Percentiles rank a stretch among this genome's conserved stretches.
phyloP scores from a whole-genome alignment of 2,329 filamentous ascomycete species.

The Dactylonectria macrodidyma region DNA sequence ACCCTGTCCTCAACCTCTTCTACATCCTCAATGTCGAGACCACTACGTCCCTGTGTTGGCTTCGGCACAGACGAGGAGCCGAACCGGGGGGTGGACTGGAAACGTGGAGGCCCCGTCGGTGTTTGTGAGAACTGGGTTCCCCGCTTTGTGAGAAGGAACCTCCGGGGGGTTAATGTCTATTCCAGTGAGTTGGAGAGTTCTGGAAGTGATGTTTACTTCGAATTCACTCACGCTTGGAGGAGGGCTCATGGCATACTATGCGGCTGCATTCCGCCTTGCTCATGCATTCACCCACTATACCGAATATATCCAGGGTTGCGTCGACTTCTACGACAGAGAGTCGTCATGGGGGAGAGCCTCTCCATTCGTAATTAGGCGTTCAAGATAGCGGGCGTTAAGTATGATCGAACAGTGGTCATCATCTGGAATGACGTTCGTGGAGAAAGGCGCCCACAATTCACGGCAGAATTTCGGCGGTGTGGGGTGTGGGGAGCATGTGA shows the following conservation, averaged over 20 bases:
- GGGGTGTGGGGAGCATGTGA: not conserved
- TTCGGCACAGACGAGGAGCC: conserved; percentile 51
- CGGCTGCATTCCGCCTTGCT: conserved; percentile 33
- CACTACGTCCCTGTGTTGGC: conserved; percentile 46
- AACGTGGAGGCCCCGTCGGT: conserved; percentile 50
- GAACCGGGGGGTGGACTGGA: conserved; percentile 58
- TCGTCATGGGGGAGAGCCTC: conserved; percentile 4
- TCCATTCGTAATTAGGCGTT: conserved; percentile 14
- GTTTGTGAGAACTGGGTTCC: conserved; percentile 52
- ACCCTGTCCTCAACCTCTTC: conserved; percentile 47
- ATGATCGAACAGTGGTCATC: not conserved
- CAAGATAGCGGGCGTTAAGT: not conserved
- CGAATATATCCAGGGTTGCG: conserved; percentile 2
- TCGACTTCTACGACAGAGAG: conserved; percentile 7
- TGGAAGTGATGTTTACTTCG: not conserved
- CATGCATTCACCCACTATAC: conserved; percentile 18
- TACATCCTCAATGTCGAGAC: conserved; percentile 52
- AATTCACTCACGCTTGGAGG: conserved; percentile 44
- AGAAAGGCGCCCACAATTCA: not conserved
- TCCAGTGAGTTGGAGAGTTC: conserved; percentile 3
- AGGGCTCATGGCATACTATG: conserved; percentile 45
- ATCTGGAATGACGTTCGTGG: conserved; percentile 12
- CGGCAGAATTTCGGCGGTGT: conserved; percentile 33
- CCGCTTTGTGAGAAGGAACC: conserved; percentile 56
- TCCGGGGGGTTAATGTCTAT: conserved; percentile 58